Evolutionary conservation across 2,329 filamentous ascomycete species (phyloP), one percentile per base, ranked within the genome.

Genomic region (Tetracladium maxilliforme): DNA sequence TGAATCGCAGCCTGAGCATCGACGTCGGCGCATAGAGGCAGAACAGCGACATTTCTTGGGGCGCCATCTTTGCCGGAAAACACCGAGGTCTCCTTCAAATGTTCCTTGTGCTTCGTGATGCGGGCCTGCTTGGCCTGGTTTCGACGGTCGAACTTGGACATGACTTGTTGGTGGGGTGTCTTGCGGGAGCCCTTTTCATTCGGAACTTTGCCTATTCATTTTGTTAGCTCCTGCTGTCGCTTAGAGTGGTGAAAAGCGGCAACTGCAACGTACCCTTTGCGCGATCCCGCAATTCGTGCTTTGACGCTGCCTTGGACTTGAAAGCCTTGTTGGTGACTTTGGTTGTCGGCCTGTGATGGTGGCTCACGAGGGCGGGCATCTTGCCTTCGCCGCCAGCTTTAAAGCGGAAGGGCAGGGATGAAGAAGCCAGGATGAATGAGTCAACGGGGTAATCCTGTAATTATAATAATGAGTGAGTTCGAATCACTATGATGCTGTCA

Each of bases 81-180:
- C 13, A 98, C 61, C 19, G 72, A 81, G 0, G 69, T 73, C 26
- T 83, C 77, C 38, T 79, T 77, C 23, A 78, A 64, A 44, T 90
- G 79, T 40, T 90, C 83, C 44, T 74, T 74, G 44, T 84, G 73
- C 53, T 95, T 94, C 38, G 73, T 63, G 33, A 79, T 58, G 42
- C 87, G 80, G 49, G 77, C 74, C 60, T 98, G 90, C 52, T 87
- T 87, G 39, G 83, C 81, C 58, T 92, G 83, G 52, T 98, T 95
- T 41, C 83, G 75, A 31, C 90, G 78, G 52, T 93, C 84, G 49
- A 98, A 69, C 55, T 95, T 98, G 30, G 84, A 92, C 81, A 94
- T 87, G 55, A 94, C 71, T 56, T 93, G 83, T 49, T 98, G 90
- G 49, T 93, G 83, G 28, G 82, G 82, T 10, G 87, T 93, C 52